Base-by-base conservation (phyloP, 257 asterid genomes). In the Verbena officinalis region DNA sequence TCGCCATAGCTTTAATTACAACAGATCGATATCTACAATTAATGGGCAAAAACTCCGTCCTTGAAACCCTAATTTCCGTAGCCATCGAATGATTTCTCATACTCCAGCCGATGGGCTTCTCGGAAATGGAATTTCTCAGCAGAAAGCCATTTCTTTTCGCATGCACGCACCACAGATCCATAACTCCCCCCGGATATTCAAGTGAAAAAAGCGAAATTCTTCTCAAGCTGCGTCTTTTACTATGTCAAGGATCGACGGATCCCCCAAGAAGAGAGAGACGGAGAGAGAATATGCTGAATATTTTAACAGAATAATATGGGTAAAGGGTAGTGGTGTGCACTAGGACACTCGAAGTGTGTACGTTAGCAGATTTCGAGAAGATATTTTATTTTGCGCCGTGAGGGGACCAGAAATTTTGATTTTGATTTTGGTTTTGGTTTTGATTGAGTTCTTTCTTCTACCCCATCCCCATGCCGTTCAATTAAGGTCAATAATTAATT, bases 1-100 rank as follows among this genome's bases (percentile, higher is more conserved):
- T 85, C 70, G 72, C 96, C 79, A 53, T 69, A 65, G 97, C 95
- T 73, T 56, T 75, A 54, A 85, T 78, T n/a, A 75, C 68, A 36
- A 80, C 70, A 33, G 96, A 81, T 67, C 80, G 80, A 65, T 55
- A 55, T 65, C 80, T 73, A 59, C 60, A 65, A 23, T 64, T 56
- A 33, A 20, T 59, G 2, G 76, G 72, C 6, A 73, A 50, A 30
- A 67, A 46, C 55, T 69, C 80, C 7, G 71, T 66, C 65, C 65
- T 75, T 9, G 81, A 73, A 39, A 78, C 69, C 65, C 77, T 78
- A 76, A 83, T 71, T 31, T 80, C 86, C 65, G 67, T 61, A 67
- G 73, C 71, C 64, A 68, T 56, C 65, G 80, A 55, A 60, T 64
- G 67, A 55, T 67, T 74, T 40, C 62, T 82, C 42, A 81, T 74